Evolutionary conservation across 2,329 filamentous ascomycete species (phyloP).

Genomic region (Coniella lustricola): DNA sequence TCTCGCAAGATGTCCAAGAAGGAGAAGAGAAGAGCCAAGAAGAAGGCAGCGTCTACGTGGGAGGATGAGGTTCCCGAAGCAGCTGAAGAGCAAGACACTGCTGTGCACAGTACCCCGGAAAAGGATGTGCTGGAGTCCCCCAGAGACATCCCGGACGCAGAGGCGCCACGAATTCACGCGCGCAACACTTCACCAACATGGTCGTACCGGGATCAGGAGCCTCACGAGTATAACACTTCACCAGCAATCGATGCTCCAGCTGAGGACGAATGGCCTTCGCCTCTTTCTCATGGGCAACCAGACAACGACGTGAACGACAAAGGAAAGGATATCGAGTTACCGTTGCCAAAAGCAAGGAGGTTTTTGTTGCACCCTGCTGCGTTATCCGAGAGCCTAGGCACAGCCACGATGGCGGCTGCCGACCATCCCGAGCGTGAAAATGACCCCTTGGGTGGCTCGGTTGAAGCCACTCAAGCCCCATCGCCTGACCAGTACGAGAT

Average conservation of each 20-base stretch:
- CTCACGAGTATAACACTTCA: background rate
- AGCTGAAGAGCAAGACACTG: slow-evolving; percentile 10
- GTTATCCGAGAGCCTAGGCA: no score
- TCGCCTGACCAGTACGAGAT: background rate
- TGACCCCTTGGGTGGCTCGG: background rate
- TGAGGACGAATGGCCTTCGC: slow-evolving; percentile 17
- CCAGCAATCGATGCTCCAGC: slow-evolving; percentile 12
- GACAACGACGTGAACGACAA: slow-evolving; percentile 33
- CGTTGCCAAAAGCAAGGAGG: background rate
- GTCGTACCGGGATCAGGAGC: no score
- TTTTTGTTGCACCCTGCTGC: background rate
- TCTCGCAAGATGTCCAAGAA: slow-evolving; percentile 17
- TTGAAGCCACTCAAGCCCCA: background rate
- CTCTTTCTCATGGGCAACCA: slow-evolving; percentile 25
- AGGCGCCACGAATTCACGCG: background rate
- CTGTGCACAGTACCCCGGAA: slow-evolving; percentile 1
- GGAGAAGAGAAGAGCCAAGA: slow-evolving; percentile 22
- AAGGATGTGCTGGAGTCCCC: background rate
- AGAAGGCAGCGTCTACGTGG: slow-evolving; percentile 20
- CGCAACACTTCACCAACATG: no score
- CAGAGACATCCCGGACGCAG: background rate
- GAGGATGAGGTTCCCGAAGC: slow-evolving; percentile 9
- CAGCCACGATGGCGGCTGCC: background rate
- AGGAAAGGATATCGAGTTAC: slow-evolving; percentile 17
- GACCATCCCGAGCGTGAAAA: background rate